These are phyloP conservation scores for Lentinula lateritia DNA, from an alignment of 768 basidiomycete genomes.

Conservation along the genomic window DNA sequence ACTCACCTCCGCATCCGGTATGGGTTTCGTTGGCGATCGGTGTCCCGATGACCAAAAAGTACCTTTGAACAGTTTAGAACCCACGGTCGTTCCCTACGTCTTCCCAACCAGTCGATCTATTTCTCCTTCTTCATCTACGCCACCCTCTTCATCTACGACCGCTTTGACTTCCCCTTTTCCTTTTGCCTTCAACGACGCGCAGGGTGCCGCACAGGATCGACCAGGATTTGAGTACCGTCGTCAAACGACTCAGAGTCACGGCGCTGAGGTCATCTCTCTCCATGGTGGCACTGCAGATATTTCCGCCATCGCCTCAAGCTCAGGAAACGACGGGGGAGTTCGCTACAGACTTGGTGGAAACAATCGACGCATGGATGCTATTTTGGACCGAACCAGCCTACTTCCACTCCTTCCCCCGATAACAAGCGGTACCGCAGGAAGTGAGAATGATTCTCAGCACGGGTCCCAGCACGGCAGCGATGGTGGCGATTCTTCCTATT, in stretches of 20 bases:
- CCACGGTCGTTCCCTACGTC: conserved; percentile 41
- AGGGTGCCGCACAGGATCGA: conserved; percentile 41
- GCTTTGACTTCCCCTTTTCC: conserved; percentile 64
- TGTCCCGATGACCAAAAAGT: conserved; percentile 56
- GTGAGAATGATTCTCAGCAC: conserved; percentile 45
- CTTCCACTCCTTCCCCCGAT: conserved; percentile 42
- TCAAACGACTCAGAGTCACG: conserved; percentile 47
- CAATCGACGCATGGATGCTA: conserved; percentile 14
- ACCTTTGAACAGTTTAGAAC: conserved; percentile 43
- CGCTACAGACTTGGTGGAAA: conserved; percentile 50
- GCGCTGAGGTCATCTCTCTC: conserved; percentile 62
- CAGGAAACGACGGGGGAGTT: conserved; percentile 38
- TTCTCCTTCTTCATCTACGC: conserved; percentile 64
- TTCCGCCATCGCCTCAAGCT: conserved; percentile 42
- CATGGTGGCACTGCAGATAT: conserved; percentile 61
- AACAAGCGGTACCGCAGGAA: conserved; percentile 24
- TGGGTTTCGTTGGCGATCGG: conserved; percentile 35
- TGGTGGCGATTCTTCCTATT: conserved; percentile 47
- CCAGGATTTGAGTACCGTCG: conserved; percentile 65
- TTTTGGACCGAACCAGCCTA: conserved; percentile 43
- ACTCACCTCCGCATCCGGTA: conserved; percentile 35
- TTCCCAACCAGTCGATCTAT: conserved; percentile 67
- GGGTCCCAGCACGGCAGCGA: conserved; percentile 57
- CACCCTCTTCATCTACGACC: conserved; percentile 54
- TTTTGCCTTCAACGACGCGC: conserved; percentile 49